These are phyloP conservation scores for Claviceps fusiformis DNA, from an alignment of 2,329 filamentous ascomycete genomes.

Conservation along the genomic window DNA sequence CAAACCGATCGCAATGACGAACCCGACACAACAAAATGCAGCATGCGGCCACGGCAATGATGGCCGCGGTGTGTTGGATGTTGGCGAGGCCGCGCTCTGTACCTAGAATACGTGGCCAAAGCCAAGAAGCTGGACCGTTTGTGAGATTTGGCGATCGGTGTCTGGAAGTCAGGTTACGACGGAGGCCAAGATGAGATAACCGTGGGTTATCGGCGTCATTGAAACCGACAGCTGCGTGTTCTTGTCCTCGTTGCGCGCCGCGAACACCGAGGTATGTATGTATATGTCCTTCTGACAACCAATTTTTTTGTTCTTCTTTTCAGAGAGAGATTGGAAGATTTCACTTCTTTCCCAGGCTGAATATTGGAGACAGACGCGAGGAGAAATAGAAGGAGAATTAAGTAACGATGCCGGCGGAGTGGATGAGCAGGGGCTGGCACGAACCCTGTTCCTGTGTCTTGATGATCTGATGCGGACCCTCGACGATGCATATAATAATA, in stretches of 20 bases:
- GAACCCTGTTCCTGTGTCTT: not conserved
- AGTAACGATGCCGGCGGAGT: not conserved
- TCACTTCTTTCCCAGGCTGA: not conserved
- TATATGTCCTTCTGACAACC: not conserved
- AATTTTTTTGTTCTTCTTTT: not conserved
- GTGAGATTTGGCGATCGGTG: not conserved
- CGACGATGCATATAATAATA: not conserved
- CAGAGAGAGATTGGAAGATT: not conserved
- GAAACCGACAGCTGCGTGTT: slow-evolving; percentile 8
- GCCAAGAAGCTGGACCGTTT: not conserved
- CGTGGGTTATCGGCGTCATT: slow-evolving; percentile 45
- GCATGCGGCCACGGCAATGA: not conserved
- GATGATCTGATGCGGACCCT: not conserved
- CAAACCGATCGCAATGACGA: slow-evolving; percentile 4
- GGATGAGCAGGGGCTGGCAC: slow-evolving; percentile 1
- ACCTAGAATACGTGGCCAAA: not conserved
- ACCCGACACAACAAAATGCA: not conserved
- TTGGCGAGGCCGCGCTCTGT: not conserved
- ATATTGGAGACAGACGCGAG: not conserved
- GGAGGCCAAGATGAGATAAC: slow-evolving; percentile 42
- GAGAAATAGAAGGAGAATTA: not conserved
- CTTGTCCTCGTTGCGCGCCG: not conserved
- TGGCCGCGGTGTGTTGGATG: not conserved
- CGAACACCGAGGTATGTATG: not conserved
- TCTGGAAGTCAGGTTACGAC: slow-evolving; percentile 32